These are phyloP conservation scores for Sicyos edulis DNA, from an alignment of 306 rosid genomes.

Conservation along the genomic window DNA sequence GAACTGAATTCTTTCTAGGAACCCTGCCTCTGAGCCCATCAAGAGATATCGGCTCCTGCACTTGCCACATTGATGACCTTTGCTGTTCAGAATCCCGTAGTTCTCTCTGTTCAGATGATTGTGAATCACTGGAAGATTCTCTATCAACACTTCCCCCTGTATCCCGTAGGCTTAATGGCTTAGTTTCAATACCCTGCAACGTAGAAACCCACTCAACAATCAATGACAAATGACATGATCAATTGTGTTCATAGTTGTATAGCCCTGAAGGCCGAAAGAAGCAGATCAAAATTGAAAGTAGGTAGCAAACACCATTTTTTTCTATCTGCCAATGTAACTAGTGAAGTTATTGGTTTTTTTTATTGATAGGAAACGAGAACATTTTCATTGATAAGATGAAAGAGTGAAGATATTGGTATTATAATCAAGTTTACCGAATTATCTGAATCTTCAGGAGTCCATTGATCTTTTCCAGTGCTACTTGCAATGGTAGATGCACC, in stretches of 20 bases:
- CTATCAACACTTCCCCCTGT: constrained; percentile 36
- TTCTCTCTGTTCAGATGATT: constrained; percentile 45
- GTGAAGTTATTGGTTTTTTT: no score
- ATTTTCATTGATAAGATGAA: no score
- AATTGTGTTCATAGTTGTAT: not conserved
- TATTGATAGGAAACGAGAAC: no score
- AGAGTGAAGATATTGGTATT: no score
- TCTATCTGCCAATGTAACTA: constrained; percentile 11
- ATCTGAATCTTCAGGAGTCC: constrained; percentile 59
- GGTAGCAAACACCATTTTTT: not conserved
- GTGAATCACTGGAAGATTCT: constrained; percentile 35
- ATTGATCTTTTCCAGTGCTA: constrained; percentile 41
- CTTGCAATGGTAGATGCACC: constrained; percentile 37
- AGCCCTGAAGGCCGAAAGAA: not conserved
- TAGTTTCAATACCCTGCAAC: constrained; percentile 61
- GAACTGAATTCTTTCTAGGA: constrained; percentile 29
- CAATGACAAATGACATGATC: constrained; percentile 1
- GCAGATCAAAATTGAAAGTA: not conserved
- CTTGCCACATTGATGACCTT: constrained; percentile 47
- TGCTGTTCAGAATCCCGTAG: constrained; percentile 37
- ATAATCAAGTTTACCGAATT: constrained; percentile 49
- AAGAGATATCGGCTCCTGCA: constrained; percentile 39
- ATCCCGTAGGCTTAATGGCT: constrained; percentile 27
- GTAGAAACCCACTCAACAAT: constrained; percentile 12
- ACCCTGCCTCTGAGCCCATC: constrained; percentile 32